Evolutionary conservation across 192 early-diverging fungal species (phyloP).

Genomic region (Rhizophagus prolifer): DNA sequence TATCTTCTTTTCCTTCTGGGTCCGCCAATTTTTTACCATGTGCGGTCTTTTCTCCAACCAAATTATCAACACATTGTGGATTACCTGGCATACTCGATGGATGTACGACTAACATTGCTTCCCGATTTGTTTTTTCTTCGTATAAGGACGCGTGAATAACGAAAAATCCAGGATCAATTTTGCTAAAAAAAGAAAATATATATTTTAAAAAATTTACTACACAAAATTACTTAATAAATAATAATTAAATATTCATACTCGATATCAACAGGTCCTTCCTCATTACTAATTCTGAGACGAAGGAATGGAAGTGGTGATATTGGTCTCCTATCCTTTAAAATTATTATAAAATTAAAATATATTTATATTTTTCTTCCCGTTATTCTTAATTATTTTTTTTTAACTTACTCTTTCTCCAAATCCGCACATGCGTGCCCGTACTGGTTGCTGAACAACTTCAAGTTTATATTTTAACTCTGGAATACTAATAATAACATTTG

Average conservation of each 20-base stretch:
- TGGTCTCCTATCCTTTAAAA: conserved; percentile 1
- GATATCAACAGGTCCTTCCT: not conserved
- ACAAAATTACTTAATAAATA: not conserved
- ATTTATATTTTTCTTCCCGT: too few species aligned
- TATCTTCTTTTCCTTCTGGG: not conserved
- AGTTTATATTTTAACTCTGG: not conserved
- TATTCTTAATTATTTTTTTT: not conserved
- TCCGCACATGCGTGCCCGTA: not conserved
- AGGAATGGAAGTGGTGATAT: not conserved
- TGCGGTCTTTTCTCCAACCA: not conserved
- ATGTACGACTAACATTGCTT: not conserved
- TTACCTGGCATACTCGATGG: not conserved
- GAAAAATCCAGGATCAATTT: not conserved
- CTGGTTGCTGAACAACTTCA: not conserved
- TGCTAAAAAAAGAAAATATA: too few species aligned
- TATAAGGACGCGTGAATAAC: not conserved
- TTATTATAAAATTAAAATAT: not conserved
- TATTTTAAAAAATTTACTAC: too few species aligned
- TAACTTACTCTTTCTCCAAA: not conserved
- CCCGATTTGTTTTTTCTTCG: not conserved
- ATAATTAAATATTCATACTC: not conserved
- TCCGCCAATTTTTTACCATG: not conserved
- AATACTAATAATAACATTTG: not conserved
- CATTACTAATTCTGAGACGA: not conserved
- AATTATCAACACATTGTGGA: not conserved